Evolutionary conservation across 306 rosid genomes (phyloP).

Genomic region (Psophocarpus tetragonolobus): DNA sequence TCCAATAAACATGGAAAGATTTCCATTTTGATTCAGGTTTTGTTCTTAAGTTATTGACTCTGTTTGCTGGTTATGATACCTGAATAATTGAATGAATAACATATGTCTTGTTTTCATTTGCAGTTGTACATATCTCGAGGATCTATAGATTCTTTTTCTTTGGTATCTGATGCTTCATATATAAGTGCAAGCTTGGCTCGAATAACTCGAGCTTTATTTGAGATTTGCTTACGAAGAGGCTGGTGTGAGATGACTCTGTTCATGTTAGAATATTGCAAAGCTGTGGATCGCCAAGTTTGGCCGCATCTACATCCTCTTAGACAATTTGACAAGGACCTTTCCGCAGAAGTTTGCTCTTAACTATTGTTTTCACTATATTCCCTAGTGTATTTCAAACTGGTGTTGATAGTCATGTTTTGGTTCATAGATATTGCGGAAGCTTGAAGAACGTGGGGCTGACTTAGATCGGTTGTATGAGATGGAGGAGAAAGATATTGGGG

Average conservation of each 20-base stretch:
- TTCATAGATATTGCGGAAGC: conserved; percentile 70
- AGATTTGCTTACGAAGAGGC: conserved; percentile 87
- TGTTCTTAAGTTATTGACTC: conserved; percentile 25
- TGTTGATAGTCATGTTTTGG: conserved; percentile 34
- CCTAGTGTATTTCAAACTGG: conserved; percentile 19
- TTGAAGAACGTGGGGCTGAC: conserved; percentile 89
- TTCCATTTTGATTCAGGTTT: conserved; percentile 92
- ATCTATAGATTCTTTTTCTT: conserved; percentile 76
- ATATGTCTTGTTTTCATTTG: conserved; percentile 35
- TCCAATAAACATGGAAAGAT: conserved; percentile 95
- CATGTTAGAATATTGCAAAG: conserved; percentile 97
- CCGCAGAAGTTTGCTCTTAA: conserved; percentile 64
- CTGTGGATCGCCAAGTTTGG: conserved; percentile 98
- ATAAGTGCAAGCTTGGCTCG: conserved; percentile 99
- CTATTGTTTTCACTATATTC: conserved; percentile 36
- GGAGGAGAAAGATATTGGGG: conserved; percentile 95
- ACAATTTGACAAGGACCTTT: conserved; percentile 86
- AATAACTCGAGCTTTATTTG: conserved; percentile 89
- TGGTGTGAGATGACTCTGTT: conserved; percentile 94
- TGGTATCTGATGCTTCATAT: conserved; percentile 94
- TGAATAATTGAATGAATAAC: conserved; percentile 27
- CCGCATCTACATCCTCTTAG: conserved; percentile 94
- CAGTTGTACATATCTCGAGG: conserved; percentile 97
- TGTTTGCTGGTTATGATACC: conserved; percentile 8
- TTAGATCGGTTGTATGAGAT: conserved; percentile 82